A percentile compares a stretch with the other conserved stretches of the same genome.
Evolutionary conservation across 306 rosid species (phyloP).

Genomic region (Prunus campanulata): DNA sequence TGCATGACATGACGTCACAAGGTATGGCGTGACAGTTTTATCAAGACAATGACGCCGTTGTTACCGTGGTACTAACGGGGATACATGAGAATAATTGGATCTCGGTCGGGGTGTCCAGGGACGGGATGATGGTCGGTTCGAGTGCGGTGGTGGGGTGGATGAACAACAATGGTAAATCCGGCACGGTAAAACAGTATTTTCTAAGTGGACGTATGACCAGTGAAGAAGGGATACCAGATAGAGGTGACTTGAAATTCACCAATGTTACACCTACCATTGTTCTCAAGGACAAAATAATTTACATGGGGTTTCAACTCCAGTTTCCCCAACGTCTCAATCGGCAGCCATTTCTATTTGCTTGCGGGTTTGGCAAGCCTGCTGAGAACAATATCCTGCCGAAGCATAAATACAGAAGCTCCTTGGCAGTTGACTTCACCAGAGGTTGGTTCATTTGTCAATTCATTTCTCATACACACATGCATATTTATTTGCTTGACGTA

Average conservation of each 20-base stretch:
- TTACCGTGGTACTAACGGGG: background rate
- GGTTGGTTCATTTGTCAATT: background rate
- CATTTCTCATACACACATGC: background rate
- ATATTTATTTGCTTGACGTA: no score
- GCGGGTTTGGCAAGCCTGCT: conserved; percentile 2
- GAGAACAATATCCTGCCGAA: background rate
- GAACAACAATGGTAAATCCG: background rate
- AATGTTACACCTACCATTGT: background rate
- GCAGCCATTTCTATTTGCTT: conserved; percentile 6
- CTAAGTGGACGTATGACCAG: background rate
- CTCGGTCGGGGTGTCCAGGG: conserved; percentile 9
- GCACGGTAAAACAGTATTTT: conserved; percentile 9
- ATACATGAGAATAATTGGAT: background rate
- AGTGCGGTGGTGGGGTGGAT: conserved; percentile 25
- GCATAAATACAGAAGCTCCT: background rate
- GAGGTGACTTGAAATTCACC: conserved; percentile 12
- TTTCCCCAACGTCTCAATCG: background rate
- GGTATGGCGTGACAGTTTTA: background rate
- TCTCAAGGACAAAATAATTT: background rate
- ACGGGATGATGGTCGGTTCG: conserved; percentile 19
- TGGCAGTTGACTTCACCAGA: conserved; percentile 5
- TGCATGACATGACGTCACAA: background rate
- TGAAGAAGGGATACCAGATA: background rate
- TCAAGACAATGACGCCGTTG: background rate
- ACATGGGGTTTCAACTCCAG: conserved; percentile 24